Evolutionary conservation across 805 yeast genomes (phyloP).

Genomic region (Zygoascus ofunaensis): DNA sequence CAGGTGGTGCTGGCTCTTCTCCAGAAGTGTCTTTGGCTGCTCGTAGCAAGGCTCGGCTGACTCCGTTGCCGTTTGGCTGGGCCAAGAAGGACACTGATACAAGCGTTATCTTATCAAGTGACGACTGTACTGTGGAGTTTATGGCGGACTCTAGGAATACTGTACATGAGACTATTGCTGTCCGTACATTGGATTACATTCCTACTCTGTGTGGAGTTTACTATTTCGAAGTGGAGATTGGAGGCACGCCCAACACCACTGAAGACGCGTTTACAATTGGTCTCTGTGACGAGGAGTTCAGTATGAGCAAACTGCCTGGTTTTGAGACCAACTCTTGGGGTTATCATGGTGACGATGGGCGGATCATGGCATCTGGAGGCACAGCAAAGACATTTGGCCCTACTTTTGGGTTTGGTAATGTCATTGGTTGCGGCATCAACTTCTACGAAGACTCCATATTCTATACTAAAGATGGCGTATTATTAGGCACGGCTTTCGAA

Average conservation of each 20-base stretch:
- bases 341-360: constrained; percentile 45
- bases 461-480: constrained; percentile 73
- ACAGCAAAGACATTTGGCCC: constrained; percentile 35
- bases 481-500: constrained; percentile 45
- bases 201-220: constrained; percentile 38
- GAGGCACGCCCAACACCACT: constrained; percentile 1
- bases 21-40: neutral
- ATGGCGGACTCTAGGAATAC: constrained; percentile 1
- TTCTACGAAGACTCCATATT: constrained; percentile 55
- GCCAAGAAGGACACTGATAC: constrained; percentile 9
- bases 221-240: constrained; percentile 42
- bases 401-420: constrained; percentile 48
- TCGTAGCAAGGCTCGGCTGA: constrained; percentile 14
- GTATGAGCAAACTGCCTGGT: constrained; percentile 38
- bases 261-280: constrained; percentile 39
- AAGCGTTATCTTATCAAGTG: constrained; percentile 9
- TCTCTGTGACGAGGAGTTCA: constrained; percentile 30
- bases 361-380: constrained; percentile 32
- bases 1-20: too few species aligned
- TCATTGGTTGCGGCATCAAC: constrained; percentile 79
- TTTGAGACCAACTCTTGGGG: constrained; percentile 42
- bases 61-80: constrained; percentile 20
- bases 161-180: constrained; percentile 13
- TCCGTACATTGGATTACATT: constrained; percentile 31
- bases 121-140: constrained; percentile 8